Conservation (phyloP, 208 protist species). For the Leishmania major region DNA sequence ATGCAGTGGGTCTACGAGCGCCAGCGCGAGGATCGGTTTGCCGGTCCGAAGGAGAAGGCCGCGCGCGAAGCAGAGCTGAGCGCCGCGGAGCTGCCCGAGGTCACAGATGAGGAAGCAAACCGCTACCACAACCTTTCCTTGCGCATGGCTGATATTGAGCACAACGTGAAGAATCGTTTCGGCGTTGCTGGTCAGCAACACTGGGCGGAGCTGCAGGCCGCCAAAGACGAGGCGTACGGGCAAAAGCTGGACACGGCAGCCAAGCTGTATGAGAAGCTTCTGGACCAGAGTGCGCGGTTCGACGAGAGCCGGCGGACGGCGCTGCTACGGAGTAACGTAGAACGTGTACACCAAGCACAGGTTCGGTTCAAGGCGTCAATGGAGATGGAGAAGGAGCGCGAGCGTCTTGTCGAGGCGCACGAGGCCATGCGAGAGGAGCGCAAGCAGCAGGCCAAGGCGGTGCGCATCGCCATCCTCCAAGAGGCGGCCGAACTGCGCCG, state of each 20-base stretch:
- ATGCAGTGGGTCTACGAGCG: constrained; percentile 89
- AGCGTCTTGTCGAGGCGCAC: constrained; percentile 78
- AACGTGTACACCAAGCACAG: constrained; percentile 80
- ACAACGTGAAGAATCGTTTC: constrained; percentile 67
- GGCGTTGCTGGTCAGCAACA: constrained; percentile 84
- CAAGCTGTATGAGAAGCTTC: constrained; percentile 74
- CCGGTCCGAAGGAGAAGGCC: constrained; percentile 54
- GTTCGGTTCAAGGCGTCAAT: constrained; percentile 87
- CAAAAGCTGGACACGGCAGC: constrained; percentile 79
- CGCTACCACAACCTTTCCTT: constrained; percentile 72
- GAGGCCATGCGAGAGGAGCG: constrained; percentile 65
- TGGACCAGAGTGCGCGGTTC: constrained; percentile 67
- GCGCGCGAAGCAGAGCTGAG: constrained; percentile 45
- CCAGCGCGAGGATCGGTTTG: constrained; percentile 67
- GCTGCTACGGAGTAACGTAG: constrained; percentile 65
- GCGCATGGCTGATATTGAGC: constrained; percentile 81
- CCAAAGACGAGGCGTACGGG: constrained; percentile 80
- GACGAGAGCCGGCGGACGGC: constrained; percentile 77
- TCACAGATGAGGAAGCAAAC: constrained; percentile 79
- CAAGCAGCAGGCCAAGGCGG: constrained; percentile 36
- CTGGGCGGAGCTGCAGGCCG: constrained; percentile 85
- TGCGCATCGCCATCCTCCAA: constrained; percentile 54
- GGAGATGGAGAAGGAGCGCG: constrained; percentile 81
- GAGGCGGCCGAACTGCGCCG: constrained; percentile 68
- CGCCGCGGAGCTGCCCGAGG: constrained; percentile 65